A percentile compares a stretch with the other conserved stretches of the same genome.
Evolutionary conservation across 768 basidiomycete genomes (phyloP).

Genomic region (Mycena leptocephala): DNA sequence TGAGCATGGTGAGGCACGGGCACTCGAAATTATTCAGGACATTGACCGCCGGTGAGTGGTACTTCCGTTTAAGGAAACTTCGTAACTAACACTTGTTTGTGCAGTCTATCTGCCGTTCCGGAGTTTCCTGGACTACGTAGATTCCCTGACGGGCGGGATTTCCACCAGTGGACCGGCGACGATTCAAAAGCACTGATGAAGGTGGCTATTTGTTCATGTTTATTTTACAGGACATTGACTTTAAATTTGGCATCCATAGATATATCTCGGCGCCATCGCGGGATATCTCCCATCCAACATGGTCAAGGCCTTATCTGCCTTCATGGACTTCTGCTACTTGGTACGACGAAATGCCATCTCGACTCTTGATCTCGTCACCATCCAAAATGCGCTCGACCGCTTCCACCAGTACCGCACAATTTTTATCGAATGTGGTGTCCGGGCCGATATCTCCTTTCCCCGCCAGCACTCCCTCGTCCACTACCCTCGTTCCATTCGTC

Average conservation of each 20-base stretch:
- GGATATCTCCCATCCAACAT: constrained; percentile 49
- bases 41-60: constrained; percentile 41
- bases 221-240: not conserved
- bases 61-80: not conserved
- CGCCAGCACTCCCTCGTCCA: constrained; percentile 45
- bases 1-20: constrained; percentile 15
- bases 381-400: constrained; percentile 33
- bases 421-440: constrained; percentile 43
- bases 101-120: constrained; percentile 29
- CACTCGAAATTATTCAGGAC: constrained; percentile 38
- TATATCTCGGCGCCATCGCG: constrained; percentile 48
- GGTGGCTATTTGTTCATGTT: constrained; percentile 27
- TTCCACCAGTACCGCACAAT: constrained; percentile 50
- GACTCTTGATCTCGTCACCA: constrained; percentile 6
- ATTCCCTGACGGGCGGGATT: constrained; percentile 43
- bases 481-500: constrained; percentile 31
- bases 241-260: constrained; percentile 27
- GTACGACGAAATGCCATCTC: constrained; percentile 40
- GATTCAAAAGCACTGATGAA: constrained; percentile 54
- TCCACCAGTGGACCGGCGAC: constrained; percentile 51
- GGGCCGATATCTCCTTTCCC: constrained; percentile 43
- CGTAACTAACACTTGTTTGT: not conserved
- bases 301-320: constrained; percentile 40
- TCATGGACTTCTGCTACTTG: constrained; percentile 50
- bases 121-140: constrained; percentile 40